phyloP scores from a whole-genome alignment of 169 alveolate genomes.

The Plasmodium knowlesi region DNA sequence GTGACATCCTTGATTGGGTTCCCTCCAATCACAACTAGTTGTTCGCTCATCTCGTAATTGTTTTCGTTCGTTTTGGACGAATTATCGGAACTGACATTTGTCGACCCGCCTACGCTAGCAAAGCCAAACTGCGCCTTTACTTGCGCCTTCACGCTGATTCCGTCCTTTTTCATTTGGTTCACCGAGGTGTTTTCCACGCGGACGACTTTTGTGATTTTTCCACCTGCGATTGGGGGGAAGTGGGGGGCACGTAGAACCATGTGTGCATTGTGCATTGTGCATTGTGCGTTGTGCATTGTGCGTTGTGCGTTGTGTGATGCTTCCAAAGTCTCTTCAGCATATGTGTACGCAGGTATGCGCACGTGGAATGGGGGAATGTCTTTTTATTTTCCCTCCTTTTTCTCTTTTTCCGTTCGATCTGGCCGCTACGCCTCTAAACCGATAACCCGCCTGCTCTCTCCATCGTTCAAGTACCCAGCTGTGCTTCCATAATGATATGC shows the following conservation, averaged over 20 bases:
- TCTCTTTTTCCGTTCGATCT: background rate
- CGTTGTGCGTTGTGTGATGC: no score
- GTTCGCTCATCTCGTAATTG: conserved; percentile 73
- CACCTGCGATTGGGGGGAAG: conserved; percentile 75
- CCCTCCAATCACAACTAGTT: conserved; percentile 85
- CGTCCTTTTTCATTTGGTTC: conserved; percentile 77
- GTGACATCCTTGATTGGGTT: conserved; percentile 83
- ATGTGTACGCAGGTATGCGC: background rate
- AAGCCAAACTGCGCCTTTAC: conserved; percentile 78
- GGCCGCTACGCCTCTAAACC: background rate
- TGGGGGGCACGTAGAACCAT: background rate
- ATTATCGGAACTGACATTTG: conserved; percentile 6
- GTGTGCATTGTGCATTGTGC: background rate
- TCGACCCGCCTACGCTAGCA: conserved; percentile 53
- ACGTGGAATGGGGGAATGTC: background rate
- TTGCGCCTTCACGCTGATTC: conserved; percentile 80
- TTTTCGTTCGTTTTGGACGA: conserved; percentile 30
- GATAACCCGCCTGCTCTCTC: background rate
- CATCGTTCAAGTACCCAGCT: conserved; percentile 79
- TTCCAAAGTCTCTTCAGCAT: background rate
- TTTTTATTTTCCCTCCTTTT: background rate
- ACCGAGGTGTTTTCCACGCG: conserved; percentile 81
- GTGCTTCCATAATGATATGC: conserved; percentile 84
- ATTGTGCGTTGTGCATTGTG: no score
- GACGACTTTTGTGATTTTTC: conserved; percentile 87